A percentile compares a stretch with the other conserved stretches of the same genome.
phyloP scores from a whole-genome alignment of 768 basidiomycete species.

The Leccinum pellstonianum region DNA sequence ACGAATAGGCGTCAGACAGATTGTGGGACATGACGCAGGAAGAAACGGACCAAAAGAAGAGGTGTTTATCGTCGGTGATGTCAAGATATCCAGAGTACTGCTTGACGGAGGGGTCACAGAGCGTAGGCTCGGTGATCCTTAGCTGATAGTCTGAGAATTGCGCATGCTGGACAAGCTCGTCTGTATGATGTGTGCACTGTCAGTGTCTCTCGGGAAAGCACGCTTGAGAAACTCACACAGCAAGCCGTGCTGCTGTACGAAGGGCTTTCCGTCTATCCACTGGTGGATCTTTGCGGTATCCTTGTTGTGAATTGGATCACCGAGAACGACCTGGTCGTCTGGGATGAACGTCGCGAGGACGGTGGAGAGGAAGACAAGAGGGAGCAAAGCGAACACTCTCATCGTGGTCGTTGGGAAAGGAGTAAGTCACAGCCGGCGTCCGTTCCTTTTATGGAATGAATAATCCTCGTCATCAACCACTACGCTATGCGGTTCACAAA shows the following conservation, averaged over 20 bases:
- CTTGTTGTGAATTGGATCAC: constrained; percentile 17
- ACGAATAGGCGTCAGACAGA: neutral
- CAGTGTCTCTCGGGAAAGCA: neutral
- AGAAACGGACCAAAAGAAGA: constrained; percentile 77
- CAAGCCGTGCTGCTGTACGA: constrained; percentile 67
- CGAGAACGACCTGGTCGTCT: constrained; percentile 46
- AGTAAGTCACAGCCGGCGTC: neutral
- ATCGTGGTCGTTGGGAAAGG: constrained; percentile 27
- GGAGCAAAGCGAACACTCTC: constrained; percentile 37
- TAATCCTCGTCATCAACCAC: neutral
- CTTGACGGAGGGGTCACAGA: constrained; percentile 75
- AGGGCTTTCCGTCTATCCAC: constrained; percentile 66
- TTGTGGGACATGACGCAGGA: neutral
- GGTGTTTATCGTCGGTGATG: constrained; percentile 71
- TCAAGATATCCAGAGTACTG: constrained; percentile 86
- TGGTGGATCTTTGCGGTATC: constrained; percentile 53
- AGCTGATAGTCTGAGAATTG: constrained; percentile 53
- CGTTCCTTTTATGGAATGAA: neutral
- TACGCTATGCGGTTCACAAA: constrained; percentile 78
- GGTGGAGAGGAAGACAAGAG: constrained; percentile 36
- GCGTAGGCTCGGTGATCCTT: constrained; percentile 60
- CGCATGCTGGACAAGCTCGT: constrained; percentile 62
- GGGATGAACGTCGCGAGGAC: constrained; percentile 39
- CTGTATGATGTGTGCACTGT: constrained; percentile 24
- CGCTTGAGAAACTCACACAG: constrained; percentile 53